Conservation (phyloP, 2,329 filamentous ascomycete species). For the Phyllosticta citrichinensis region DNA sequence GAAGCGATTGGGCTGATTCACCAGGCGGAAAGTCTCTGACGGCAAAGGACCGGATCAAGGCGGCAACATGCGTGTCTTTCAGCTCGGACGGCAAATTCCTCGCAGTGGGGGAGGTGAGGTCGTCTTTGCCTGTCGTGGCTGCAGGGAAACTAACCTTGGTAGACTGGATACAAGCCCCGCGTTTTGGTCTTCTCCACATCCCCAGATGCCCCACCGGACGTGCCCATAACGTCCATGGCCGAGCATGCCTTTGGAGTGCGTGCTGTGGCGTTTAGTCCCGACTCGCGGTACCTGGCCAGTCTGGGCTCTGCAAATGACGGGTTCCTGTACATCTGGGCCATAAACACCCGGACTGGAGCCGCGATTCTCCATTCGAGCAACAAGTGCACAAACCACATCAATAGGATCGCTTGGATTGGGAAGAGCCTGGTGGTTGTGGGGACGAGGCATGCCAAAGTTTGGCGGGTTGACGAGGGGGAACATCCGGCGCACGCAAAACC, state of each 20-base stretch:
- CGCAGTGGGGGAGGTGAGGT: slow-evolving; percentile 70
- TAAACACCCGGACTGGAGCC: slow-evolving; percentile 72
- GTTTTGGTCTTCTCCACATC: slow-evolving; percentile 80
- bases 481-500: slow-evolving; percentile 42
- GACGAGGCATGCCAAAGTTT: slow-evolving; percentile 85
- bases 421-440: slow-evolving; percentile 75
- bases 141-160: slow-evolving; percentile 20
- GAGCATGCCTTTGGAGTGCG: slow-evolving; percentile 88
- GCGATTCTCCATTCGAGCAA: slow-evolving; percentile 77
- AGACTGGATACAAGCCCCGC: slow-evolving; percentile 83
- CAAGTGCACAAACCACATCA: slow-evolving; percentile 80
- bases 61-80: slow-evolving; percentile 80
- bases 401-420: slow-evolving; percentile 85
- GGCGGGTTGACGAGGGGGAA: slow-evolving; percentile 65
- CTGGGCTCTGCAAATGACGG: slow-evolving; percentile 85
- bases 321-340: slow-evolving; percentile 82
- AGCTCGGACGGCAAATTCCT: slow-evolving; percentile 80
- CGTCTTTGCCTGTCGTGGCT: background rate
- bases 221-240: slow-evolving; percentile 71
- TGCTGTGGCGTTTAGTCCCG: slow-evolving; percentile 78
- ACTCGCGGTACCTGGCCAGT: slow-evolving; percentile 78
- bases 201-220: slow-evolving; percentile 66
- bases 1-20: slow-evolving; percentile 47
- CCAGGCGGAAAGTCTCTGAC: slow-evolving; percentile 64
- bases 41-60: slow-evolving; percentile 85